phyloP scores from a whole-genome alignment of 1,284 basidiomycete genomes.

The Pterula multifida region DNA sequence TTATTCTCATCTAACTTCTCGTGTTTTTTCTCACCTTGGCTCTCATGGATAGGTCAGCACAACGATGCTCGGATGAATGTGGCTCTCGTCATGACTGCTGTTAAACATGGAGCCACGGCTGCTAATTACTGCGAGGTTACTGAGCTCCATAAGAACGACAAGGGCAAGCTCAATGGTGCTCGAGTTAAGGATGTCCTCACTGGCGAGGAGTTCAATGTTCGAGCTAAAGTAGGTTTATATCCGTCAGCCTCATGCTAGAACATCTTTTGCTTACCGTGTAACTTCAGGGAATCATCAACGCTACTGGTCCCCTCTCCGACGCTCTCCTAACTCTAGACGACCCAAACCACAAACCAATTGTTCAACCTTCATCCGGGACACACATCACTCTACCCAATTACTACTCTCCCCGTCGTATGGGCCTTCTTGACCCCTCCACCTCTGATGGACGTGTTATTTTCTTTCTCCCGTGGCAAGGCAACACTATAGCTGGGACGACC shows the following conservation, averaged over 20 bases:
- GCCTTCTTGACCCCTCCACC: slow-evolving; percentile 89
- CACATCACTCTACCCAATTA: slow-evolving; percentile 97
- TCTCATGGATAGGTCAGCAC: slow-evolving; percentile 72
- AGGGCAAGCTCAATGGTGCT: slow-evolving; percentile 67
- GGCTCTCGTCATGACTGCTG: slow-evolving; percentile 87
- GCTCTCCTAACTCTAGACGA: slow-evolving; percentile 81
- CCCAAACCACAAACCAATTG: slow-evolving; percentile 74
- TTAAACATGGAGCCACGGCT: slow-evolving; percentile 83
- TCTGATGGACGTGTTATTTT: slow-evolving; percentile 97
- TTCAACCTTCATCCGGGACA: slow-evolving; percentile 86
- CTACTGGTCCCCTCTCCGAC: slow-evolving; percentile 93
- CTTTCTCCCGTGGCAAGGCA: slow-evolving; percentile 98
- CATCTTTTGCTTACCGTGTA: not conserved
- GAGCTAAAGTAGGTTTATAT: slow-evolving; percentile 51
- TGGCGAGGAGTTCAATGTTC: slow-evolving; percentile 73
- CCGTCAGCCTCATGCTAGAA: not conserved
- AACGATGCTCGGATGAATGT: slow-evolving; percentile 99
- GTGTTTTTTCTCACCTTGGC: not conserved
- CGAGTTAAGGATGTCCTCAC: slow-evolving; percentile 76
- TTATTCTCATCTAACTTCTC: not conserved
- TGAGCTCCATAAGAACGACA: slow-evolving; percentile 57
- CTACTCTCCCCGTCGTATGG: slow-evolving; percentile 93
- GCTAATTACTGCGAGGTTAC: slow-evolving; percentile 90
- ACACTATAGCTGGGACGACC: slow-evolving; percentile 95
- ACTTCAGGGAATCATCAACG: slow-evolving; percentile 85